Conservation (phyloP, 75 land plant genomes). For the Larix kaempferi region DNA sequence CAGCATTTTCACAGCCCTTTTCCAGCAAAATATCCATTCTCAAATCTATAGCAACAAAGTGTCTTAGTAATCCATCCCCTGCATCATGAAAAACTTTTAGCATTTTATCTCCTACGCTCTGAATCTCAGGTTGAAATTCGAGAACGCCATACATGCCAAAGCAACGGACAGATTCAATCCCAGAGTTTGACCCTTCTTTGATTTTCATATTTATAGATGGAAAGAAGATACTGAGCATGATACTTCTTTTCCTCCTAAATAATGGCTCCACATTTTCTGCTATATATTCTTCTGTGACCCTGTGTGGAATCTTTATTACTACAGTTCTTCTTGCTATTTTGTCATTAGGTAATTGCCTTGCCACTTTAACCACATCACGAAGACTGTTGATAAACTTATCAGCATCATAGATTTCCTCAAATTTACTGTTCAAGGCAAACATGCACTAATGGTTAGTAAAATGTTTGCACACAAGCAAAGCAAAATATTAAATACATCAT, state of each 20-base stretch:
- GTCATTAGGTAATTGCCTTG: constrained; percentile 38
- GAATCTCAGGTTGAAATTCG: constrained; percentile 41
- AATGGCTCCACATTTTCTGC: constrained; percentile 48
- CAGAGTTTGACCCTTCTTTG: constrained; percentile 16
- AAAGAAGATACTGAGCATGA: constrained; percentile 44
- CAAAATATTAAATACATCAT: background rate
- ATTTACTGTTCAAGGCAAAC: constrained; percentile 45
- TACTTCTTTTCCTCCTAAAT: constrained; percentile 30
- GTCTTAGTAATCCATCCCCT: constrained; percentile 44
- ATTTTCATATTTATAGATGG: constrained; percentile 53
- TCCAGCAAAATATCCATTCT: constrained; percentile 56
- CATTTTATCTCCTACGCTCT: constrained; percentile 54
- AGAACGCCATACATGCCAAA: constrained; percentile 60
- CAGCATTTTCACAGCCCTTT: constrained; percentile 48
- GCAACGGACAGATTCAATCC: constrained; percentile 50
- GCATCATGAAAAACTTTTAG: constrained; percentile 45
- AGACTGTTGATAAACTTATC: constrained; percentile 65
- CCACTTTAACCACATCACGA: constrained; percentile 61
- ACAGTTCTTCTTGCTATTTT: constrained; percentile 31
- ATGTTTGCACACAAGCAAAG: background rate
- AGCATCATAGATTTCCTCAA: constrained; percentile 74
- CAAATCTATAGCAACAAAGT: constrained; percentile 71
- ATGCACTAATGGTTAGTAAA: background rate
- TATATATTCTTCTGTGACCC: constrained; percentile 52
- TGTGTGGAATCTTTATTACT: constrained; percentile 49